phyloP scores from a whole-genome alignment of 1,284 basidiomycete genomes.

The Butyriboletus appendiculatus region DNA sequence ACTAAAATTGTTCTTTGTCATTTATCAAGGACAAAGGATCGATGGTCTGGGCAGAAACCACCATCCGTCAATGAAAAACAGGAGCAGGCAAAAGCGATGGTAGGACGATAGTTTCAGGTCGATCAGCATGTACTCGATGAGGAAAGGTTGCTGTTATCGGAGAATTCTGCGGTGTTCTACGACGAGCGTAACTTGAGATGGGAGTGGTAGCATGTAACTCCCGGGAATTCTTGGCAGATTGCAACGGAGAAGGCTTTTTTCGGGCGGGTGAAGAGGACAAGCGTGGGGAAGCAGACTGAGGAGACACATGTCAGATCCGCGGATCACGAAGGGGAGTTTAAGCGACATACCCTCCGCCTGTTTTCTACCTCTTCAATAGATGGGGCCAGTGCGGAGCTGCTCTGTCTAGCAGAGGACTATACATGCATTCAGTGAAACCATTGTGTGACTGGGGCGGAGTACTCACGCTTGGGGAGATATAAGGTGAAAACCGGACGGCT shows the following conservation, averaged over 20 bases:
- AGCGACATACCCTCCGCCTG: constrained; percentile 24
- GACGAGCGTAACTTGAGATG: constrained; percentile 74
- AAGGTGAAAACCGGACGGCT: constrained; percentile 62
- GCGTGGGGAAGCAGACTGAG: constrained; percentile 47
- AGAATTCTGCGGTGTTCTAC: constrained; percentile 71
- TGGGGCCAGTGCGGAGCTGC: constrained; percentile 16
- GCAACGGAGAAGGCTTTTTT: constrained; percentile 30
- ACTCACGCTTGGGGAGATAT: constrained; percentile 57
- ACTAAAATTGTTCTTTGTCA: constrained; percentile 1
- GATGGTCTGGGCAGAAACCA: neutral
- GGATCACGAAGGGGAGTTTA: constrained; percentile 14
- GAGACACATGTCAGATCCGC: constrained; percentile 14
- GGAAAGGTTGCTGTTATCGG: constrained; percentile 67
- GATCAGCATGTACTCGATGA: constrained; percentile 34
- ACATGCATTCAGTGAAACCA: neutral
- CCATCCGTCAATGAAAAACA: constrained; percentile 24
- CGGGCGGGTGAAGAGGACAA: constrained; percentile 43
- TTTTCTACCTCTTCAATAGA: constrained; percentile 29
- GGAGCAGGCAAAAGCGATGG: constrained; percentile 25
- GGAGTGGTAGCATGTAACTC: constrained; percentile 55
- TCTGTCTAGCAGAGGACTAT: constrained; percentile 28
- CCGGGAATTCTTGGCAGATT: constrained; percentile 30
- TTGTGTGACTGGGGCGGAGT: neutral
- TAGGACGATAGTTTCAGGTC: constrained; percentile 39
- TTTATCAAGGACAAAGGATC: neutral